Conservation (phyloP, 768 basidiomycete species). For the Lenzites betulinus region DNA sequence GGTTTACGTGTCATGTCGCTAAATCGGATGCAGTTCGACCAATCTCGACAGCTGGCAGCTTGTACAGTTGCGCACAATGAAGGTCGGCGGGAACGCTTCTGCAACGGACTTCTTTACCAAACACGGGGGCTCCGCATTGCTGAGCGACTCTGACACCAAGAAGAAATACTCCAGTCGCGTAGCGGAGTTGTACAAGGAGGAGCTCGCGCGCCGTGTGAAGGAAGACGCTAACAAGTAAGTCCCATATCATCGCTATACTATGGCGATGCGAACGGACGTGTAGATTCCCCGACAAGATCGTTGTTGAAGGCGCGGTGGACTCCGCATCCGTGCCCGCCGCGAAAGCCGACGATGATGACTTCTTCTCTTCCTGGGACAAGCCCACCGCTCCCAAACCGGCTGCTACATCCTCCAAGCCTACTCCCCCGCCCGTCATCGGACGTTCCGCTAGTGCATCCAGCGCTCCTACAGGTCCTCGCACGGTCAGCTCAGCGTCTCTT, state of each 20-base stretch:
- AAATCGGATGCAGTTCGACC: slow-evolving; percentile 65
- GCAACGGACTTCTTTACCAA: slow-evolving; percentile 89
- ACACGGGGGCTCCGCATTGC: slow-evolving; percentile 73
- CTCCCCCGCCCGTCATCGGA: slow-evolving; percentile 62
- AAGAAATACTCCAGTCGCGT: slow-evolving; percentile 86
- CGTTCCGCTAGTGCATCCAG: slow-evolving; percentile 38
- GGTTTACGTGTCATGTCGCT: slow-evolving; percentile 9
- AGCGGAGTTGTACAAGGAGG: slow-evolving; percentile 91
- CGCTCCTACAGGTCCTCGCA: slow-evolving; percentile 45
- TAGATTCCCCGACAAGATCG: slow-evolving; percentile 77
- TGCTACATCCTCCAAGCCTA: slow-evolving; percentile 38
- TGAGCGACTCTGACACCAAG: slow-evolving; percentile 77
- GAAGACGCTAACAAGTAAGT: slow-evolving; percentile 73
- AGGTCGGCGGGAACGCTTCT: slow-evolving; percentile 89
- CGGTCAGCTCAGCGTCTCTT: slow-evolving; percentile 64
- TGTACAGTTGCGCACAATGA: slow-evolving; percentile 91
- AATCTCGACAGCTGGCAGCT: slow-evolving; percentile 96
- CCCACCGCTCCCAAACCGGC: slow-evolving; percentile 44
- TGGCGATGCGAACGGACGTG: neutral
- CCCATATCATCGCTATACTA: neutral
- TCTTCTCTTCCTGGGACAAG: slow-evolving; percentile 97
- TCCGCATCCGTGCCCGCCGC: slow-evolving; percentile 24
- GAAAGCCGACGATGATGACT: slow-evolving; percentile 75
- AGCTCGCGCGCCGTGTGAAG: slow-evolving; percentile 75
- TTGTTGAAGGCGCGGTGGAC: slow-evolving; percentile 71